phyloP scores from a whole-genome alignment of 148 eudicot species.

The Euryodendron excelsum region DNA sequence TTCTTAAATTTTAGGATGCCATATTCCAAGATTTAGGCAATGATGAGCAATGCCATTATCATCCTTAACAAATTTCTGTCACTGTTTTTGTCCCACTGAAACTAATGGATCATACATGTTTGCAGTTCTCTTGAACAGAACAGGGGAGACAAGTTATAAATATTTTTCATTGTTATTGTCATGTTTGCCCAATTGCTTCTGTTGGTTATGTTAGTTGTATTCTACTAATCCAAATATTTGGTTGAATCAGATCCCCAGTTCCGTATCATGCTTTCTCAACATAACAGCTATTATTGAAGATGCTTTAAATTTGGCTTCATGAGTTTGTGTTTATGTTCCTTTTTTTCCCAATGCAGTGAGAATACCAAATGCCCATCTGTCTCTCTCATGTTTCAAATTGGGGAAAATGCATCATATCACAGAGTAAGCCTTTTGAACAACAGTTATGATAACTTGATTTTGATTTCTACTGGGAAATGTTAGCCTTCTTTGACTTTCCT shows the following conservation, averaged over 20 bases:
- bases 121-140: too few relatives aligned
- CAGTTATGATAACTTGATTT: neutral
- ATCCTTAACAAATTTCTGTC: too few relatives aligned
- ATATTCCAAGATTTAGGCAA: neutral
- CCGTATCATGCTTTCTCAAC: neutral
- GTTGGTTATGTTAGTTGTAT: neutral
- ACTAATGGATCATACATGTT: too few relatives aligned
- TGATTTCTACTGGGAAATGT: neutral
- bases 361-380: conserved; percentile 67
- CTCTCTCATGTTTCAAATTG: conserved; percentile 81
- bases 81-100: too few relatives aligned
- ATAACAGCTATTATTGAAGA: neutral
- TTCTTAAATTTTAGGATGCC: neutral
- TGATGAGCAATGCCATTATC: too few relatives aligned
- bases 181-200: neutral
- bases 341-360: conserved; percentile 39
- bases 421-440: conserved; percentile 35
- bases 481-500: neutral
- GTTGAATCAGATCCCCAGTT: neutral
- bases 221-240: neutral
- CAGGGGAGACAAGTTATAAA: too few relatives aligned
- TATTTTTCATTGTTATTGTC: neutral
- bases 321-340: neutral
- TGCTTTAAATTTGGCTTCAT: neutral
- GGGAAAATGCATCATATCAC: conserved; percentile 73